Percentiles rank a stretch among this genome's conserved stretches.
These are phyloP conservation scores for Hygrocybe punicea DNA, from an alignment of 768 basidiomycete genomes.

Conservation along the genomic window DNA sequence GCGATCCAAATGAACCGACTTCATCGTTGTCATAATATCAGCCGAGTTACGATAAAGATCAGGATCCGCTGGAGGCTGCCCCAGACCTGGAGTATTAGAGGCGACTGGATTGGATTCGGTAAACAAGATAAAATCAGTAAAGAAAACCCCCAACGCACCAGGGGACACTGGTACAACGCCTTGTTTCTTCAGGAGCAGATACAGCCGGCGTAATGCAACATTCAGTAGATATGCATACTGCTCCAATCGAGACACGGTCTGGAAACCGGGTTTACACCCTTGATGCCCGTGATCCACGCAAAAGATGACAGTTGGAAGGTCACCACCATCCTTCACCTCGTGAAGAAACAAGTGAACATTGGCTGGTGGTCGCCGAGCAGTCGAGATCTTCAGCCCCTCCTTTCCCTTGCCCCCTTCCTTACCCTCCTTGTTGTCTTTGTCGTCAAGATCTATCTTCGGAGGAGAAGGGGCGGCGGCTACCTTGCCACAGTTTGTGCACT, in stretches of 20 bases:
- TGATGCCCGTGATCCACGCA: slow-evolving; percentile 75
- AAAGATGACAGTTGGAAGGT: slow-evolving; percentile 67
- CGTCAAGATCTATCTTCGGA: slow-evolving; percentile 54
- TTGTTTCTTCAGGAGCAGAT: slow-evolving; percentile 79
- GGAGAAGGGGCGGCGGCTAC: slow-evolving; percentile 61
- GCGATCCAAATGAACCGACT: slow-evolving; percentile 90
- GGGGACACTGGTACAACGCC: slow-evolving; percentile 85
- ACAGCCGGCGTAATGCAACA: slow-evolving; percentile 88
- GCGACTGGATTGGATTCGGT: slow-evolving; percentile 12
- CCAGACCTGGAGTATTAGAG: slow-evolving; percentile 27
- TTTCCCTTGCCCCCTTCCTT: slow-evolving; percentile 37
- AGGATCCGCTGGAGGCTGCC: slow-evolving; percentile 43
- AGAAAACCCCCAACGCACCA: slow-evolving; percentile 42
- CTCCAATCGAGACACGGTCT: slow-evolving; percentile 88
- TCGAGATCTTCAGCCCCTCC: slow-evolving; percentile 56
- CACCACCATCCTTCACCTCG: slow-evolving; percentile 70
- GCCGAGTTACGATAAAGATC: slow-evolving; percentile 83
- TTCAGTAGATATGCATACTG: slow-evolving; percentile 97
- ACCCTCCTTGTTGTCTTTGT: slow-evolving; percentile 54
- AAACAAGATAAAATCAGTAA: background rate
- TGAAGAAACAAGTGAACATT: slow-evolving; percentile 77
- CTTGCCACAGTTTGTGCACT: slow-evolving; percentile 78
- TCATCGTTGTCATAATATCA: slow-evolving; percentile 93
- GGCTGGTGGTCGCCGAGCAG: slow-evolving; percentile 72
- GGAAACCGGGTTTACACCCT: slow-evolving; percentile 73